Evolutionary conservation across 768 basidiomycete genomes (phyloP), one percentile per base, ranked within the genome.

Genomic region (Austroboletus festivus): DNA sequence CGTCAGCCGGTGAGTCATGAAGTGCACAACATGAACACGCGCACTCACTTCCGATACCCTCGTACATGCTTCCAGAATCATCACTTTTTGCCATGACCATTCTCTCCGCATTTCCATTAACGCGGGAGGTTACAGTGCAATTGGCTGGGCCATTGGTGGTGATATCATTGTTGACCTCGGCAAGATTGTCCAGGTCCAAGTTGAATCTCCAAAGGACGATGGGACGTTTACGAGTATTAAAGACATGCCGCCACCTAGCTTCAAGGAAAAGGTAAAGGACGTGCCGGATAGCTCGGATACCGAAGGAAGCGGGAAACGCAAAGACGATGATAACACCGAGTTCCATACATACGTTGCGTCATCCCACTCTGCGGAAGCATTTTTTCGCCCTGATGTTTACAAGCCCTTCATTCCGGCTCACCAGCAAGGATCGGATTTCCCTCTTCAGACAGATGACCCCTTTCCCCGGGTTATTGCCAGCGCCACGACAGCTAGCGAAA

Each of bases 61-160:
- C 23, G n/a, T 24, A 20, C 30, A 47, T 49, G 47, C 5, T n/a
- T n/a, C n/a, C n/a, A 91, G 89, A 58, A 73, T 81, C 47, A 67
- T 95, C 49, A 55, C 76, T 13, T 93, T 94, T 66, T 93, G 91
- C 61, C 68, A 63, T n/a, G 79, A 81, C 46, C 75, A 92, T 59
- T 68, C 69, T 0, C 70, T 94, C 3, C 82, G 85, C 11, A 79
- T 86, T 5, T 92, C 89, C 9, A 78, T 93, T 57, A 93, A 91
- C 63, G 87, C 89, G 1, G 93, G 93, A 20, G 93, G 93, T 0
- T 93, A 88, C 61, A 93, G 92, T 6, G 93, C 89, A 1, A 89
- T 85, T 10, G 93, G 91, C 2, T 92, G 91, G 87, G 81, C 89
- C 40, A 80, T 94, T 46, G 83, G 82, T 15, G 93, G 93, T 30